Base-by-base conservation (phyloP, 2,329 filamentous ascomycete species). In the Apiospora malaysiana region DNA sequence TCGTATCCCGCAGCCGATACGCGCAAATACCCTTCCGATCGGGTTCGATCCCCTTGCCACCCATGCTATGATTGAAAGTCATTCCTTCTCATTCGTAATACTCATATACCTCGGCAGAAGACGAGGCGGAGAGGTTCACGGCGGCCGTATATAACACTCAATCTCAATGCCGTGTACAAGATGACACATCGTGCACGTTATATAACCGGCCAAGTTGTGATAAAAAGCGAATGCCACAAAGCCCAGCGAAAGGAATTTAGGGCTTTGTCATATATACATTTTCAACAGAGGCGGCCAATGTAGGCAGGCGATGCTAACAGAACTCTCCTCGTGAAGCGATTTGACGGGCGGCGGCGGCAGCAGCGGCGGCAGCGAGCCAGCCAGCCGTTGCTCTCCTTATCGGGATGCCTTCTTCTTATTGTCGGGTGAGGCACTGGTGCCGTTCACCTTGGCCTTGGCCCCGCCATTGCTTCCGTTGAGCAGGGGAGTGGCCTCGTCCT, bases 391-490 rank as follows among this genome's bases (percentile, higher is more conserved):
- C 6, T 32, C 67, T 18, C 47, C 16, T 49, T 68, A 68, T 68
- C 46, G 67, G 21, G 67, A 42, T 45, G 68, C 47, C 32, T 76
- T 73, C 72, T 76, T 77, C 70, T 76, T 77, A 56, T 76, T 63
- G 56, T 40, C 40, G 27, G 56, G 76, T 51, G 75, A 71, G 1
- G 72, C 68, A 25, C 23, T 27, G 46, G 37, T 18, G 45, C 75
- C 75, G 65, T 77, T 78, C 14, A 73, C 40, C 23, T 73, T 73
- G 32, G 51, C 72, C 69, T 76, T 76, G 23, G 72, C 40, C 8
- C 1, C 51, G 21, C 74, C 77, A 43, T 79, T 79, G 21, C 67
- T 69, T 43, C 71, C 68, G 68, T 80, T 81, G 12, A 75, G 72
- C 68, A 75, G 66, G 49, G 73, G 73, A 66, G 71, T 71, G 14